phyloP scores from a whole-genome alignment of 169 alveolate species.

The Plasmodium gonderi region DNA sequence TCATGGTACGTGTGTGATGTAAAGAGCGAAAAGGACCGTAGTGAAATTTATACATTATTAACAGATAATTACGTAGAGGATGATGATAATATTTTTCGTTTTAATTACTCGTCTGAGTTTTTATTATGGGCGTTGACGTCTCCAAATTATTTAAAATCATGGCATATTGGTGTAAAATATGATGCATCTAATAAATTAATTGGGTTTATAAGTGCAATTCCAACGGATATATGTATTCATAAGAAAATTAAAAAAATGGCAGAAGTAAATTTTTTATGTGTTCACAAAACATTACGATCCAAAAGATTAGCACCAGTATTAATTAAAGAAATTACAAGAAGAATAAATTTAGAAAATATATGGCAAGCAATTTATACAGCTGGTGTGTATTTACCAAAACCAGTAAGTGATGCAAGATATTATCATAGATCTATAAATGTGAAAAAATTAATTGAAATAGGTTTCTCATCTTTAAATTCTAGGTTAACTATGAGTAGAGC shows the following conservation, averaged over 20 bases:
- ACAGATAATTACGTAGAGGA: conserved; percentile 98
- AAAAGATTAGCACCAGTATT: conserved; percentile 95
- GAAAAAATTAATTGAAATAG: conserved; percentile 88
- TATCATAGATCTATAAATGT: conserved; percentile 90
- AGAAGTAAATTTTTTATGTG: conserved; percentile 98
- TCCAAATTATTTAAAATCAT: conserved; percentile 90
- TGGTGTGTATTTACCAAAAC: conserved; percentile 96
- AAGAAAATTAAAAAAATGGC: conserved; percentile 89
- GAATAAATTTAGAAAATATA: conserved; percentile 93
- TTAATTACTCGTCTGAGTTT: conserved; percentile 96
- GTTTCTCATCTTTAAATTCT: conserved; percentile 86
- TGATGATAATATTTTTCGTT: conserved; percentile 96
- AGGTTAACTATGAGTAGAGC: conserved; percentile 93
- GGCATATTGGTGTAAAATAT: conserved; percentile 95
- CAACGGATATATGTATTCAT: conserved; percentile 88
- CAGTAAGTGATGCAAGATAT: conserved; percentile 94
- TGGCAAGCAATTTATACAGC: conserved; percentile 99
- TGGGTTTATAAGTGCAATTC: conserved; percentile 96
- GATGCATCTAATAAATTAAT: conserved; percentile 87
- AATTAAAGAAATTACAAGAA: conserved; percentile 97
- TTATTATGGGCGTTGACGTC: conserved; percentile 96
- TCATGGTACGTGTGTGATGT: conserved; percentile 94
- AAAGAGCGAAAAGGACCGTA: conserved; percentile 82
- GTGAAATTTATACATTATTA: conserved; percentile 83
- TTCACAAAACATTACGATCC: conserved; percentile 96